Conservation (phyloP, 2,329 filamentous ascomycete genomes). For the Botryotinia convoluta region DNA sequence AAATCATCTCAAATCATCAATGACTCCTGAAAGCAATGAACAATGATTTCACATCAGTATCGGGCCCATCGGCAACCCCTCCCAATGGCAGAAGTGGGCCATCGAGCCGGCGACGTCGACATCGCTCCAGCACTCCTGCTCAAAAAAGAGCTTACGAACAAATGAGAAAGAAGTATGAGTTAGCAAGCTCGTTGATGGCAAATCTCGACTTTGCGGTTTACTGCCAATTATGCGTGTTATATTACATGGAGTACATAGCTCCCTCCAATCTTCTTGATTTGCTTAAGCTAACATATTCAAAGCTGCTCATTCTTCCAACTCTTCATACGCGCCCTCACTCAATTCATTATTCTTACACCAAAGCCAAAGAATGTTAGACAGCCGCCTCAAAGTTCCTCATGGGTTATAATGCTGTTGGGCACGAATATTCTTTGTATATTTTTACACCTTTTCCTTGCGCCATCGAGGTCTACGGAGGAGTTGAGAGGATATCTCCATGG, state of each 20-base stretch:
- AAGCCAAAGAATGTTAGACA: constrained; percentile 53
- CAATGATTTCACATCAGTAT: constrained; percentile 47
- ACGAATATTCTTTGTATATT: constrained; percentile 61
- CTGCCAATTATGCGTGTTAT: constrained; percentile 62
- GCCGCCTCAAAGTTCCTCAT: constrained; percentile 53
- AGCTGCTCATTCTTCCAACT: constrained; percentile 66
- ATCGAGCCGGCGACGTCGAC: constrained; percentile 13
- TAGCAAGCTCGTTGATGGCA: constrained; percentile 58
- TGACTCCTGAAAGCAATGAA: constrained; percentile 47
- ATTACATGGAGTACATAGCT: constrained; percentile 66
- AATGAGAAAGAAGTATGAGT: constrained; percentile 53
- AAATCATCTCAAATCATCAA: constrained; percentile 27
- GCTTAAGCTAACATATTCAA: constrained; percentile 1
- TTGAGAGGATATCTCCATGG: constrained; percentile 65
- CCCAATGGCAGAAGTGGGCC: constrained; percentile 18
- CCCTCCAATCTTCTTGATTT: neutral
- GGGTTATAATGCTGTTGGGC: constrained; percentile 56
- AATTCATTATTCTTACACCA: constrained; percentile 63
- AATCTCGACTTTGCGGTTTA: constrained; percentile 63
- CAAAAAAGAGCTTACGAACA: constrained; percentile 41
- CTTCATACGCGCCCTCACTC: constrained; percentile 55
- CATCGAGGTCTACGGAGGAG: constrained; percentile 57
- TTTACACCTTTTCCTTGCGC: constrained; percentile 54
- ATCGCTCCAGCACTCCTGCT: constrained; percentile 23
- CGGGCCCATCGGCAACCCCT: constrained; percentile 31